Evolutionary conservation across 2,329 filamentous ascomycete species (phyloP).

Genomic region (Colletotrichum godetiae): DNA sequence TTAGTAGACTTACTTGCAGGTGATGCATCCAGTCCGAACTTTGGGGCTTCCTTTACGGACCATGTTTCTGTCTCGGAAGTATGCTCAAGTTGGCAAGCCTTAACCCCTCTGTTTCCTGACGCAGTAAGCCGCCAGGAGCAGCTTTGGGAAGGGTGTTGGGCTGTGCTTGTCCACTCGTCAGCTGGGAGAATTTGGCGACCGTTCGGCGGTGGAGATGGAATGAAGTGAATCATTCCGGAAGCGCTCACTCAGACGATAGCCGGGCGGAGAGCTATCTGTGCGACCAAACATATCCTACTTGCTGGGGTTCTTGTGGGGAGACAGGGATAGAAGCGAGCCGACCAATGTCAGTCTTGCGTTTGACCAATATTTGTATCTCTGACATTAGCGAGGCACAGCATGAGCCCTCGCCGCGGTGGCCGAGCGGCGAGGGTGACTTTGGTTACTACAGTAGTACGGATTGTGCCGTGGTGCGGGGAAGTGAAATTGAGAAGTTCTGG

Average conservation of each 20-base stretch:
- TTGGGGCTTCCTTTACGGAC: conserved; percentile 5
- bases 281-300: not conserved
- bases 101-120: not conserved
- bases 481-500: no score
- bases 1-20: not conserved
- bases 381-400: not conserved
- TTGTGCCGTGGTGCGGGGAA: no score
- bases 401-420: not conserved
- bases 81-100: not conserved
- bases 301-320: not conserved
- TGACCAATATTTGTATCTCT: not conserved
- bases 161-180: not conserved
- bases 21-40: not conserved
- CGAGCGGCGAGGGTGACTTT: not conserved
- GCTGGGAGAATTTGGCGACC: not conserved
- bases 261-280: not conserved
- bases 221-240: not conserved
- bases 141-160: not conserved
- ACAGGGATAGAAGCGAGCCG: not conserved
- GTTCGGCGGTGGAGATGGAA: not conserved
- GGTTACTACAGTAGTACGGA: no score
- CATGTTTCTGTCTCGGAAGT: not conserved
- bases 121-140: not conserved
- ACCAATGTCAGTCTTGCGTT: not conserved
- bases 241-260: not conserved